phyloP scores from a whole-genome alignment of 495 filamentous ascomycete species.

The Aspergillus funiculosus region DNA sequence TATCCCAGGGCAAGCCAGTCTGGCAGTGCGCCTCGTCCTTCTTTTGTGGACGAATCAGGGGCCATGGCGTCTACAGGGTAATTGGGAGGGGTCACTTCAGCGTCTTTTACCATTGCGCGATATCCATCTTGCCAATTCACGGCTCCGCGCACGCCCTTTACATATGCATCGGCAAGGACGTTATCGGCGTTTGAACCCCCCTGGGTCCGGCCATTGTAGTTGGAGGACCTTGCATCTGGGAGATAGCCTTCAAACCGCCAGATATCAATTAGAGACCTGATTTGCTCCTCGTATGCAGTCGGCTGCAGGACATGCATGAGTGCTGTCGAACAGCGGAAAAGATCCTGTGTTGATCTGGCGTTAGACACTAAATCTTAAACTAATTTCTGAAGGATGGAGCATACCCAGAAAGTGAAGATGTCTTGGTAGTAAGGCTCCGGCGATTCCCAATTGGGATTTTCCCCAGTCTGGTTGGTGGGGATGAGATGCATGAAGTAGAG shows the following conservation, averaged over 20 bases:
- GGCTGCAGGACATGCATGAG: conserved; percentile 64
- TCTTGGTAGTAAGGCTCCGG: conserved; percentile 55
- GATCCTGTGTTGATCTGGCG: conserved; percentile 35
- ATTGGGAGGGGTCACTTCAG: conserved; percentile 57
- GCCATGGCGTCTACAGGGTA: conserved; percentile 58
- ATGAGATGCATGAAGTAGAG: conserved; percentile 66
- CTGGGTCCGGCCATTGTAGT: conserved; percentile 66
- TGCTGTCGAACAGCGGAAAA: conserved; percentile 58
- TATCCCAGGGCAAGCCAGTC: conserved; percentile 62
- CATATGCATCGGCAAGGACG: conserved; percentile 67
- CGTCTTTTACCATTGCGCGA: conserved; percentile 63
- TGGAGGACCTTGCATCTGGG: conserved; percentile 60
- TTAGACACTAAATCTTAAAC: neutral
- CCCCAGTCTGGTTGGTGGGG: conserved; percentile 65
- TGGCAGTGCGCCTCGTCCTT: conserved; percentile 64
- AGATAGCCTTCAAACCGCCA: conserved; percentile 62
- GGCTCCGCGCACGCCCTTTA: conserved; percentile 60
- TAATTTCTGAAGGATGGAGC: conserved; percentile 7
- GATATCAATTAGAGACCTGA: conserved; percentile 66
- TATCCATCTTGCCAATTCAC: conserved; percentile 68
- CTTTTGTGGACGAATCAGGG: conserved; percentile 56
- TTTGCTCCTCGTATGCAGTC: conserved; percentile 55
- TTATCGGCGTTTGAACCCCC: conserved; percentile 72
- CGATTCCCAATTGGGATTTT: conserved; percentile 63
- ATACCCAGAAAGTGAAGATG: conserved; percentile 49